phyloP scores from a whole-genome alignment of 2,329 filamentous ascomycete species.

The Fusarium humuli region DNA sequence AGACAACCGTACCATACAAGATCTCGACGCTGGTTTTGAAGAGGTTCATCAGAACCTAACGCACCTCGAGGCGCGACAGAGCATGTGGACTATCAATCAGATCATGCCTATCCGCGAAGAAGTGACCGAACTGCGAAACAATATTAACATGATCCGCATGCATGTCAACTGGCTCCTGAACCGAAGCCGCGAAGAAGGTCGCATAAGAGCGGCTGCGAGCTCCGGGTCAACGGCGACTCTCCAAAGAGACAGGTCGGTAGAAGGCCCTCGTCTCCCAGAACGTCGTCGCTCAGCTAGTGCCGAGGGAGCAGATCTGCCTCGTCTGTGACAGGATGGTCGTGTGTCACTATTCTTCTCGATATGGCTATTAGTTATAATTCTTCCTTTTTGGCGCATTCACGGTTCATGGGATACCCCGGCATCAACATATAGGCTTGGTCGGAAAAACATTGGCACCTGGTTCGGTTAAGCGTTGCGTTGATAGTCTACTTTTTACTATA shows the following conservation, averaged over 20 bases:
- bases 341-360: neutral
- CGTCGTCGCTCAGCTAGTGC: constrained; percentile 54
- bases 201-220: constrained; percentile 53
- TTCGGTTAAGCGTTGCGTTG: constrained; percentile 8
- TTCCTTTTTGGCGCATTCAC: constrained; percentile 31
- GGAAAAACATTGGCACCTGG: constrained; percentile 19
- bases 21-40: constrained; percentile 61
- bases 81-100: constrained; percentile 71
- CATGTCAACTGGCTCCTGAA: constrained; percentile 70
- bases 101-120: constrained; percentile 71
- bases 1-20: constrained; percentile 60
- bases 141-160: constrained; percentile 68
- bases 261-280: constrained; percentile 48
- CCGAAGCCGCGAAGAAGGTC: constrained; percentile 61
- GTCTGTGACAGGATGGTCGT: constrained; percentile 47
- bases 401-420: constrained; percentile 41
- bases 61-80: constrained; percentile 70
- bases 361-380: neutral
- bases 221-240: constrained; percentile 49
- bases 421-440: constrained; percentile 28
- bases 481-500: constrained; percentile 7
- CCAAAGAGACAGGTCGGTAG: constrained; percentile 48
- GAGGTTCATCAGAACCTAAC: constrained; percentile 67
- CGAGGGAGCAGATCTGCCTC: constrained; percentile 53
- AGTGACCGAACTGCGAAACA: constrained; percentile 69